These are phyloP conservation scores for Pseudotsuga menziesii DNA, from an alignment of 75 land plant species.

Conservation along the genomic window DNA sequence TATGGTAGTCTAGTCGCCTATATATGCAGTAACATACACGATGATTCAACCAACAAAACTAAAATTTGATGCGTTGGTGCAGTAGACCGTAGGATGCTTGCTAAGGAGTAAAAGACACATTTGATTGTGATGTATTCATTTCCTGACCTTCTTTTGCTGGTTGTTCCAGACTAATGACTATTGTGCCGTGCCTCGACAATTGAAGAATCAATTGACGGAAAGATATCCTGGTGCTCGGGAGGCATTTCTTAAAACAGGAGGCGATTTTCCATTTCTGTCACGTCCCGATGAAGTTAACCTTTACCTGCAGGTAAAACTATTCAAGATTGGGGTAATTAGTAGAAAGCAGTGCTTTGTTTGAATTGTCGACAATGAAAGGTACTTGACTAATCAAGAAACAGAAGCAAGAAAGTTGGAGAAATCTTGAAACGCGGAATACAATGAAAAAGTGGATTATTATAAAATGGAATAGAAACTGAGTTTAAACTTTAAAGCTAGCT, in stretches of 20 bases:
- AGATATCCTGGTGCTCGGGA: constrained; percentile 43
- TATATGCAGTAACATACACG: background rate
- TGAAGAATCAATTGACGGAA: constrained; percentile 35
- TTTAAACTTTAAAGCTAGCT: background rate
- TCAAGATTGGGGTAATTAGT: background rate
- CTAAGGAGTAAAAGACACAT: background rate
- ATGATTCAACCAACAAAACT: background rate
- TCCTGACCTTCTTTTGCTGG: background rate
- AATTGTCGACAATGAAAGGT: background rate
- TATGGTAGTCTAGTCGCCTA: no score
- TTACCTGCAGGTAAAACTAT: constrained; percentile 32
- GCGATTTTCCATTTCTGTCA: constrained; percentile 52
- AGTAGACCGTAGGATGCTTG: background rate
- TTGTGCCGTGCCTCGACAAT: constrained; percentile 31
- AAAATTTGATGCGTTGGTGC: background rate
- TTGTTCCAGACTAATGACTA: constrained; percentile 41
- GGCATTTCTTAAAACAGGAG: constrained; percentile 43
- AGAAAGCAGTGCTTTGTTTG: background rate
- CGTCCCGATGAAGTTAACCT: constrained; percentile 46
- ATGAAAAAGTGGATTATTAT: background rate
- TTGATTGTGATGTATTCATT: background rate
- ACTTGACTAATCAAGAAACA: background rate
- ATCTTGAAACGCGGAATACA: constrained; percentile 1
- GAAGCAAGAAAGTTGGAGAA: background rate
- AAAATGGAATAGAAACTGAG: background rate